Percentiles rank a stretch among this genome's conserved stretches.
phyloP scores from a whole-genome alignment of 345 rosid genomes.

The Balakata baccata region DNA sequence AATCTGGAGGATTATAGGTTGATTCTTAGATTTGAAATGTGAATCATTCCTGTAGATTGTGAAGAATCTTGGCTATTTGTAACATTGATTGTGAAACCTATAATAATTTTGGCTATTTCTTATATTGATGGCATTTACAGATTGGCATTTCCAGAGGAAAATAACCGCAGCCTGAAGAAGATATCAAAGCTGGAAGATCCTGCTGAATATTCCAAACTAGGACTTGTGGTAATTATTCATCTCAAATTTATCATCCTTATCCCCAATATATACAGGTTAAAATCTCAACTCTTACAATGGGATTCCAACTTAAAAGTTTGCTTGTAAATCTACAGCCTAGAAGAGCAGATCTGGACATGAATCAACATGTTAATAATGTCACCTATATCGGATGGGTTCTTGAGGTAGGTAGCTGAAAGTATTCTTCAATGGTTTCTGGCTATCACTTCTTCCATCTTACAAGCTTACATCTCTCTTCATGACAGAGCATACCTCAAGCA shows the following conservation, averaged over 20 bases:
- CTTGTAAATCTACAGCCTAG: conserved; percentile 51
- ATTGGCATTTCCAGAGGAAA: conserved; percentile 78
- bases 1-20: too few species aligned
- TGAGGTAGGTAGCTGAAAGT: conserved; percentile 52
- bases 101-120: background rate
- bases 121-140: conserved; percentile 29
- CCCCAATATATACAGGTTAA: background rate
- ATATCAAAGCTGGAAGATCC: conserved; percentile 78
- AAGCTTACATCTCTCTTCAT: conserved; percentile 11
- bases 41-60: background rate
- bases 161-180: conserved; percentile 67
- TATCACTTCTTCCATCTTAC: background rate
- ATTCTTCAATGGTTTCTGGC: background rate
- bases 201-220: conserved; percentile 56
- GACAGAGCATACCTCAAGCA: conserved; percentile 93
- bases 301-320: conserved; percentile 1
- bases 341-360: conserved; percentile 97
- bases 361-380: conserved; percentile 90
- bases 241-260: background rate
- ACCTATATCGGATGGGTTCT: conserved; percentile 91
- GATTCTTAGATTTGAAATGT: too few species aligned
- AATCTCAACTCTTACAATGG: background rate
- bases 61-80: background rate
- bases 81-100: background rate
- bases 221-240: conserved; percentile 59